Percentiles rank a stretch among this genome's conserved stretches.
phyloP scores from a whole-genome alignment of 805 yeast genomes.

The Ogataea pignaliae region DNA sequence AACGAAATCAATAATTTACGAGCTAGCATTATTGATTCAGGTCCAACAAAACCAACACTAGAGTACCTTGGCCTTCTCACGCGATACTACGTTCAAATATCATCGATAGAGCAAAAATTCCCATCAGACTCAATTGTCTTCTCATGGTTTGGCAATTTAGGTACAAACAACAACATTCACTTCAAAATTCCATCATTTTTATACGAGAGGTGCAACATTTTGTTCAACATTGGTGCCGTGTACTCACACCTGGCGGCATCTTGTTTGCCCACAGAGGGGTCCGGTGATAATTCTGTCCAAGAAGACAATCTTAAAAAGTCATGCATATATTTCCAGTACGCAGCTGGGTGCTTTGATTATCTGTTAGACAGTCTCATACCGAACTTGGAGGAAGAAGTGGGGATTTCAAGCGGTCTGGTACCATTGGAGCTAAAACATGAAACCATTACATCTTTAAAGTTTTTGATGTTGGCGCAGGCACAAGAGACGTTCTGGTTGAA shows the following conservation, averaged over 20 bases:
- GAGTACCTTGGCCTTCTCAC: slow-evolving; percentile 35
- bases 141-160: slow-evolving; percentile 71
- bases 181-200: slow-evolving; percentile 42
- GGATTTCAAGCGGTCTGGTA: not conserved
- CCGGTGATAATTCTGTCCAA: slow-evolving; percentile 31
- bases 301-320: slow-evolving; percentile 58
- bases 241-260: slow-evolving; percentile 53
- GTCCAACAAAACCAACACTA: slow-evolving; percentile 21
- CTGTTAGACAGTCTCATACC: slow-evolving; percentile 24
- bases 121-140: slow-evolving; percentile 59
- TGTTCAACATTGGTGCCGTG: slow-evolving; percentile 66
- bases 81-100: slow-evolving; percentile 45
- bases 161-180: slow-evolving; percentile 48
- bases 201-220: slow-evolving; percentile 58
- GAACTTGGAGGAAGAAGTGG: slow-evolving; percentile 9
- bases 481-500: slow-evolving; percentile 84
- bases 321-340: slow-evolving; percentile 59
- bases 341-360: slow-evolving; percentile 62
- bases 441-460: slow-evolving; percentile 46
- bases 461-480: slow-evolving; percentile 72
- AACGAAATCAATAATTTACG: slow-evolving; percentile 41
- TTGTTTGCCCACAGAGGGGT: slow-evolving; percentile 15
- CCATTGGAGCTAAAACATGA: slow-evolving; percentile 46
- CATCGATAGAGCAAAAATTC: slow-evolving; percentile 48
- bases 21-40: slow-evolving; percentile 31